phyloP scores from a whole-genome alignment of 495 filamentous ascomycete genomes.

The Podospora pseudopauciseta region DNA sequence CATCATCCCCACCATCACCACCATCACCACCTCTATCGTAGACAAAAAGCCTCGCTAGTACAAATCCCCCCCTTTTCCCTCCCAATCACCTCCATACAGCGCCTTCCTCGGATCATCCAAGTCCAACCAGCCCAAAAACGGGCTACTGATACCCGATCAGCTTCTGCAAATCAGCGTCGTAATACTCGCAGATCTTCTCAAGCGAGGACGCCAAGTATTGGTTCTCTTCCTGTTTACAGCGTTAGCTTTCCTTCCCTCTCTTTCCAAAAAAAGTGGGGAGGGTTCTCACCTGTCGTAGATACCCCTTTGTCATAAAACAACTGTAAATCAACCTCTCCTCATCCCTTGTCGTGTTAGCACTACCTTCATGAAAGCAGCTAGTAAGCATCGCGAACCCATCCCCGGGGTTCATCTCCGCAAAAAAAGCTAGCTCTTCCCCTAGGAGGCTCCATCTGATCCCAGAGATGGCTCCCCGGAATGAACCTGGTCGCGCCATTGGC shows the following conservation, averaged over 20 bases:
- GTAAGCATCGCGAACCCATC: slow-evolving; percentile 36
- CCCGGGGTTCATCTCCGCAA: slow-evolving; percentile 32
- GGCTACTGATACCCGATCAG: slow-evolving; percentile 11
- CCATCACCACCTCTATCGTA: background rate
- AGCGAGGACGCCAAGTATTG: slow-evolving; percentile 7
- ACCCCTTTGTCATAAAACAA: slow-evolving; percentile 12
- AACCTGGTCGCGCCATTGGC: slow-evolving; percentile 42
- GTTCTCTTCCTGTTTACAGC: slow-evolving; percentile 10
- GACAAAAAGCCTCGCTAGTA: background rate
- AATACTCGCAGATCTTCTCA: slow-evolving; percentile 9
- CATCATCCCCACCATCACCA: background rate
- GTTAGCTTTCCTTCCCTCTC: background rate
- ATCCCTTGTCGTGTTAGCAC: slow-evolving; percentile 24
- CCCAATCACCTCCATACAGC: slow-evolving; percentile 6
- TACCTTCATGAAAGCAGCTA: slow-evolving; percentile 31
- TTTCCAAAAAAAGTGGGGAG: no score
- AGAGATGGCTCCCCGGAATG: slow-evolving; percentile 39
- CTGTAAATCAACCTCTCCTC: slow-evolving; percentile 18
- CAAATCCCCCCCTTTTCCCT: background rate
- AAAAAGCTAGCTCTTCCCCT: slow-evolving; percentile 19
- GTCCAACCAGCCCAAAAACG: slow-evolving; percentile 10
- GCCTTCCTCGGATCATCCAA: slow-evolving; percentile 10
- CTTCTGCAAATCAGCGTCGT: slow-evolving; percentile 1
- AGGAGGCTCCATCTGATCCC: slow-evolving; percentile 25
- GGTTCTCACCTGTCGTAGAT: background rate